Evolutionary conservation across 78 protist species (phyloP), one percentile per base, ranked within the genome.

Genomic region (Chrysochromulina parva): DNA sequence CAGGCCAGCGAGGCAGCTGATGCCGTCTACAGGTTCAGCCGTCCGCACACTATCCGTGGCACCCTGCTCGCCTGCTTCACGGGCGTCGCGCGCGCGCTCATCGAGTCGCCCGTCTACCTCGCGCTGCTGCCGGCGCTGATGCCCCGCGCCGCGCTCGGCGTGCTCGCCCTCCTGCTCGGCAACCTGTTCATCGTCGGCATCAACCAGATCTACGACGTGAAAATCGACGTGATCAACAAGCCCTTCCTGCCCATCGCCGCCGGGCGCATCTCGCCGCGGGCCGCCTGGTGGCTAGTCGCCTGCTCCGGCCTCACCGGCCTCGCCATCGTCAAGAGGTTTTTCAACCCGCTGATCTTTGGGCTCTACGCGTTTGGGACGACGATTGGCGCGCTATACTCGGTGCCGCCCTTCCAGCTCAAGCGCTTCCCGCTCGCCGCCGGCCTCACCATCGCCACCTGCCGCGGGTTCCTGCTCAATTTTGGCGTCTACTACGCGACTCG

Each of bases 201-300:
- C 74, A 86, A 65, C 57, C 74, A 88, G 62, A 88, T 88, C 76
- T 88, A 66, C 88, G 94, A 92, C 67, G 91, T 85, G 13, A 87
- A 92, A 7, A 87, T 92, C 53, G 94, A 92, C 88, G 3, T 19
- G 22, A 47, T 92, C 55, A 92, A 92, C 90, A 92, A 92, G 94
- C 94, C 94, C 53, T 92, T 84, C 76, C 94, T 92, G 9, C 94
- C 94, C 38, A 85, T 92, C 54, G 87, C 94, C 19, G 90, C 94
- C 1, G 94, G 90, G 7, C n/a, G 0, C n/a, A 86, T 86, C 55
- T 28, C 74, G 13, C 71, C 71, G 74, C 26, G 13, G 19, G 13
- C 16, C 26, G 90, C 90, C 3, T 86, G 90, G 90, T 69, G 38
- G n/a, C 7, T 86, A 47, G 90, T 86, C 55, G 9, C 7, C 19